These are phyloP conservation scores for Leccinum subtestaceum DNA, from an alignment of 768 basidiomycete species.

Conservation along the genomic window DNA sequence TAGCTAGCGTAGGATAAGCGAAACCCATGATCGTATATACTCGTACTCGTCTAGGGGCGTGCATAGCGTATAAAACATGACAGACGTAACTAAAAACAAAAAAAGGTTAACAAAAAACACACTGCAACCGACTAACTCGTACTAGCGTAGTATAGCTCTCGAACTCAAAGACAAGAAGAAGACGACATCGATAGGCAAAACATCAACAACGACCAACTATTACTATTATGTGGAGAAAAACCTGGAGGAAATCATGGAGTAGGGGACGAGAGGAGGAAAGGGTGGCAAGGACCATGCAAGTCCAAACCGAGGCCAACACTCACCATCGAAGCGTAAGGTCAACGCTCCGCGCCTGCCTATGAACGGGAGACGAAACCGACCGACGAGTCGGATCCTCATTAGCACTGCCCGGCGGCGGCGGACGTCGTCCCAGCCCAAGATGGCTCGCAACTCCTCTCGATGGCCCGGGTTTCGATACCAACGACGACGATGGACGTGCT, in stretches of 20 bases:
- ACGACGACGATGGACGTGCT: background rate
- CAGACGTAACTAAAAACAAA: background rate
- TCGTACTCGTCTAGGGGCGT: background rate
- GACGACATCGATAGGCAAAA: background rate
- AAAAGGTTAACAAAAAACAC: background rate
- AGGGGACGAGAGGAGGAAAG: too few species aligned
- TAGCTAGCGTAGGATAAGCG: background rate
- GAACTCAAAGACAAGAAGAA: background rate
- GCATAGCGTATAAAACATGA: background rate
- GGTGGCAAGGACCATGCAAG: background rate
- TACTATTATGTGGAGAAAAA: background rate
- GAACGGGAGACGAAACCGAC: slow-evolving; percentile 3
- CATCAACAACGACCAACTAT: background rate
- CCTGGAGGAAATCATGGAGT: background rate
- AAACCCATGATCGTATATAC: background rate
- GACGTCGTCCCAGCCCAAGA: background rate
- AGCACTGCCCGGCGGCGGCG: background rate
- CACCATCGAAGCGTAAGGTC: background rate
- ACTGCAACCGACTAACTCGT: background rate
- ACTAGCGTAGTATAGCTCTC: background rate
- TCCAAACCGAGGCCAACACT: background rate
- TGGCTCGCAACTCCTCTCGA: background rate
- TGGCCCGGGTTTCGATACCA: background rate
- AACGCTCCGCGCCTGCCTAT: slow-evolving; percentile 5
- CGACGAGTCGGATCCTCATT: slow-evolving; percentile 3